phyloP scores from a whole-genome alignment of 768 basidiomycete genomes.

The Nevesoporus exiguus region DNA sequence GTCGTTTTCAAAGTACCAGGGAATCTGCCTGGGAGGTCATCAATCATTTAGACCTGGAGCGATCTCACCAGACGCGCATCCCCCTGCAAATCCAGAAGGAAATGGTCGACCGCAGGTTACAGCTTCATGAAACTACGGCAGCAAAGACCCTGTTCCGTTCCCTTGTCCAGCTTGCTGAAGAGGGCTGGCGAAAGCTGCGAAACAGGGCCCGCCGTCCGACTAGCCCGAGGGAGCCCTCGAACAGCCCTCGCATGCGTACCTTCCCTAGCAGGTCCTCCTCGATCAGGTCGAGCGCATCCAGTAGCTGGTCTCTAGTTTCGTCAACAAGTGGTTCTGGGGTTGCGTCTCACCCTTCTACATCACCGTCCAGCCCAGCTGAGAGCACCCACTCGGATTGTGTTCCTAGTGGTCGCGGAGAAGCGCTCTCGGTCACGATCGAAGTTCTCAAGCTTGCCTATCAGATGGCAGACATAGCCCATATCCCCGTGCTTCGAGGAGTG shows the following conservation, averaged over 20 bases:
- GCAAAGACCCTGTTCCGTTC: constrained; percentile 12
- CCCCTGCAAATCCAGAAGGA: constrained; percentile 17
- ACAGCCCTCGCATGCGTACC: too few species aligned
- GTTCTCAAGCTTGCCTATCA: constrained; percentile 8
- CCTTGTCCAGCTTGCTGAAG: not conserved
- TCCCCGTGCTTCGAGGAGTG: constrained; percentile 5
- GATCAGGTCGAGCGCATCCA: too few species aligned
- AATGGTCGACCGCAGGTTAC: constrained; percentile 14
- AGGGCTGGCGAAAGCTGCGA: constrained; percentile 3
- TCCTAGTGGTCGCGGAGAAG: not conserved
- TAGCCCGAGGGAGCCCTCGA: too few species aligned
- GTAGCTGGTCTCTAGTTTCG: too few species aligned
- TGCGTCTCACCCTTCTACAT: too few species aligned
- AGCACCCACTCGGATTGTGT: too few species aligned
- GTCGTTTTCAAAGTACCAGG: constrained; percentile 9
- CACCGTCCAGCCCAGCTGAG: too few species aligned
- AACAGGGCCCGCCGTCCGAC: too few species aligned
- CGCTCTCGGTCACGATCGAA: not conserved
- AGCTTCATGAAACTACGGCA: constrained; percentile 13
- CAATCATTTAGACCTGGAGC: not conserved
- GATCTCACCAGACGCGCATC: not conserved
- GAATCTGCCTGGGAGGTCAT: constrained; percentile 17
- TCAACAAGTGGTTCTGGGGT: too few species aligned
- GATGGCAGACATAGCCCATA: constrained; percentile 2
- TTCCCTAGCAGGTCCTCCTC: too few species aligned